Base-by-base conservation (phyloP, 495 filamentous ascomycete species). In the Chlorociboria aeruginascens region DNA sequence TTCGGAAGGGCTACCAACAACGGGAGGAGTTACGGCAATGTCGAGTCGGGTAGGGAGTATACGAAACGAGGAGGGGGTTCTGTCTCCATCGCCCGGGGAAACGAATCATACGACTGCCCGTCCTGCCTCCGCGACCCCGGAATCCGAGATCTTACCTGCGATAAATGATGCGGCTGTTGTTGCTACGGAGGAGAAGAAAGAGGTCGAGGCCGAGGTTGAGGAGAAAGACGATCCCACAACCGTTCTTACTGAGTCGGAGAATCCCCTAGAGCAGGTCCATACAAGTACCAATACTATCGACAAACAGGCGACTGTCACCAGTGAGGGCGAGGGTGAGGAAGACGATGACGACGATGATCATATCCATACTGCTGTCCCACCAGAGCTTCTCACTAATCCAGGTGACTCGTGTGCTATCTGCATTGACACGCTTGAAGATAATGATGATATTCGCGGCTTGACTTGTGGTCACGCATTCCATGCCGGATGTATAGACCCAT, bases 391-490 rank as follows among this genome's bases (percentile, higher is more conserved):
- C 40, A 78, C 81, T 12, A 84, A 81, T 37, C 85, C 86, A n/a
- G 92, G 93, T 17, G 92, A 99, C 58, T 83, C 89, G 3, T 98
- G 92, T 64, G 92, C 92, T 13, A 98, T 98, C 52, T 98, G 92
- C 61, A 81, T 98, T 52, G 92, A 98, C 55, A 81, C 74, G 0
- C 76, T 98, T 31, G 92, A 98, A 58, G 88, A 94, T 43, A 83
- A 96, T 57, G 92, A 97, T 61, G 89, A 96, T 65, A 83, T 98
- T 34, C 85, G 92, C 46, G 92, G 92, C 25, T 67, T 98, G 35
- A 87, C 86, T 10, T 97, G 92, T 57, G 89, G 89, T 31, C 93
- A 97, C 63, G 89, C 92, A 50, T 99, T 97, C 73, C 92, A 99
- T 65, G 84, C 86, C 40, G 77, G 76, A 17, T 99, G 92, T 64